Percentiles rank a stretch among this genome's conserved stretches.
These are phyloP conservation scores for Deinandra increscens DNA, from an alignment of 129 eudicot genomes.

Conservation along the genomic window DNA sequence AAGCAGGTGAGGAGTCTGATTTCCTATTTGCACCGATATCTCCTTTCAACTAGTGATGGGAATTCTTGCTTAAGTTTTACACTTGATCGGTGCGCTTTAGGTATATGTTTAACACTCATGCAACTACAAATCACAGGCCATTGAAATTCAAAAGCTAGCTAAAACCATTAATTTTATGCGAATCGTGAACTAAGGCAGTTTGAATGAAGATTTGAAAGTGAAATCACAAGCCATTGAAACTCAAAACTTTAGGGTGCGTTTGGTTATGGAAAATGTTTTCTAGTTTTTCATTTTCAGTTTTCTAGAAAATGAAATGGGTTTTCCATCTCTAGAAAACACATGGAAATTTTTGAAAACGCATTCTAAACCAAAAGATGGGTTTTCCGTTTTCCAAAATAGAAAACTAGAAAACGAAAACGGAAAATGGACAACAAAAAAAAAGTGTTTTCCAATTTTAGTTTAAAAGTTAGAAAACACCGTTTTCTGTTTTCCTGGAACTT, in stretches of 20 bases:
- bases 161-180: background rate
- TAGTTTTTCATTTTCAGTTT: no score
- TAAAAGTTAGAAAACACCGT: no score
- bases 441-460: no score
- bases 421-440: no score
- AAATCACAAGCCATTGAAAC: background rate
- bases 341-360: no score
- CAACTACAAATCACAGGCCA: background rate
- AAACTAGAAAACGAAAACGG: no score
- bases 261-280: no score
- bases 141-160: background rate
- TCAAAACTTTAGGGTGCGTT: background rate
- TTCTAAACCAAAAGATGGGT: no score
- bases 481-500: no score
- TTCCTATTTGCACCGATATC: background rate
- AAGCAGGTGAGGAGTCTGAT: background rate
- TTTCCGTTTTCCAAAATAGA: no score
- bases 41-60: background rate
- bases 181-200: background rate
- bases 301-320: no score
- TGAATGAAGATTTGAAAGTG: background rate
- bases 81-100: background rate
- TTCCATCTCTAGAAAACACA: no score
- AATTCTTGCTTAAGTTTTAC: background rate
- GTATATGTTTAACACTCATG: background rate